phyloP scores from a whole-genome alignment of 202 grass and related monocot species.

The Schoenoplectus triqueter region DNA sequence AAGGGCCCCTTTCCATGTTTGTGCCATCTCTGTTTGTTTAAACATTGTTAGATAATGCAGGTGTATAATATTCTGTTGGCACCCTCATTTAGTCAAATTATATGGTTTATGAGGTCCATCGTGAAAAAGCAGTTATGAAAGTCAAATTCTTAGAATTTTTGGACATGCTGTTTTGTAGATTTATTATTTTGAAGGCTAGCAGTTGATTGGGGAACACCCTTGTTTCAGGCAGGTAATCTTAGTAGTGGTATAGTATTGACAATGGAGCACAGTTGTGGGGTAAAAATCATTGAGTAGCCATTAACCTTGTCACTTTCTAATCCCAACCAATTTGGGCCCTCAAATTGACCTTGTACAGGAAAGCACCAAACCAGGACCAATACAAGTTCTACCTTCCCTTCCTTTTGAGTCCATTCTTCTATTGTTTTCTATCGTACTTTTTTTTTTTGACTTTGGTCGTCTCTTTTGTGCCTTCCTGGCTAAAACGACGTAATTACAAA shows the following conservation, averaged over 20 bases:
- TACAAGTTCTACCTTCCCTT: constrained; percentile 33
- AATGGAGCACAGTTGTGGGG: neutral
- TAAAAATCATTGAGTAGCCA: constrained; percentile 23
- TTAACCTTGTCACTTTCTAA: constrained; percentile 32
- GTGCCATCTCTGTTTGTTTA: constrained; percentile 23
- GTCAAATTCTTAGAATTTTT: neutral
- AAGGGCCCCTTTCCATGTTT: neutral
- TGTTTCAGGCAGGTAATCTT: constrained; percentile 18
- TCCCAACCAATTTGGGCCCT: constrained; percentile 40
- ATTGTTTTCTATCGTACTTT: constrained; percentile 22
- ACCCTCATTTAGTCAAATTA: neutral
- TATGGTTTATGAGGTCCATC: neutral
- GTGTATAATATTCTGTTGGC: neutral
- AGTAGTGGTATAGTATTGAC: neutral
- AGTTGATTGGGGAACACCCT: neutral
- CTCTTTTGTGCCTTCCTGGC: neutral
- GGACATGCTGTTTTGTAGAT: too few species aligned
- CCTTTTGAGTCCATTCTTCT: constrained; percentile 13
- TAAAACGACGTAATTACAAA: constrained; percentile 14
- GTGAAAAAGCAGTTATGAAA: neutral
- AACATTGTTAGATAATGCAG: neutral
- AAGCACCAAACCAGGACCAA: constrained; percentile 23
- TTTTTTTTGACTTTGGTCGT: neutral
- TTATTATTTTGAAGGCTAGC: too few species aligned
- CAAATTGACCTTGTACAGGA: constrained; percentile 38